Conservation (phyloP, 139 green algal species). For the Ulvella scutata region DNA sequence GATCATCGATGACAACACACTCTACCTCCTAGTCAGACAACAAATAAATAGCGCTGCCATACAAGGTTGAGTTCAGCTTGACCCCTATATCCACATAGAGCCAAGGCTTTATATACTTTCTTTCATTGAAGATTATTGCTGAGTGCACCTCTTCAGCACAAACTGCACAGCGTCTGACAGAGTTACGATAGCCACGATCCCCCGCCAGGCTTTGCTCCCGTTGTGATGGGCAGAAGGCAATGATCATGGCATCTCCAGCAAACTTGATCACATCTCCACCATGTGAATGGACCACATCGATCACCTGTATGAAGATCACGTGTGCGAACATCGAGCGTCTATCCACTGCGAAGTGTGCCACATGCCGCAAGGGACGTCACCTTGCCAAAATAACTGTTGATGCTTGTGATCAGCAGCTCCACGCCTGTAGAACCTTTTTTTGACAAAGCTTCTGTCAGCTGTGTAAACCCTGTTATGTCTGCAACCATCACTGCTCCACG, state of each 20-base stretch:
- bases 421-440: constrained; percentile 38
- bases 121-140: no score
- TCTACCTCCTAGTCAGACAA: no score
- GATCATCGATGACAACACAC: no score
- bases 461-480: constrained; percentile 70
- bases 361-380: constrained; percentile 1
- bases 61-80: no score
- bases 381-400: constrained; percentile 71
- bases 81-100: no score
- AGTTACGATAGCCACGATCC: not conserved
- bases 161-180: not conserved
- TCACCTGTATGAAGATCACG: constrained; percentile 42
- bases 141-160: not conserved
- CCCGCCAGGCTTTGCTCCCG: not conserved
- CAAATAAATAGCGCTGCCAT: no score
- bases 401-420: constrained; percentile 63
- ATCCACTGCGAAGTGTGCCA: no score
- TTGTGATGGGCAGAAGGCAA: constrained; percentile 34
- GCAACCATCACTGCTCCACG: constrained; percentile 52
- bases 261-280: constrained; percentile 72
- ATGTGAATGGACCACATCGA: constrained; percentile 43
- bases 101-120: no score
- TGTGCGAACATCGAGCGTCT: no score
- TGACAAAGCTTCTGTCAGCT: constrained; percentile 54
- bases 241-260: constrained; percentile 70